These are phyloP conservation scores for Chrysoporthe puriensis DNA, from an alignment of 2,329 filamentous ascomycete genomes.

Conservation along the genomic window DNA sequence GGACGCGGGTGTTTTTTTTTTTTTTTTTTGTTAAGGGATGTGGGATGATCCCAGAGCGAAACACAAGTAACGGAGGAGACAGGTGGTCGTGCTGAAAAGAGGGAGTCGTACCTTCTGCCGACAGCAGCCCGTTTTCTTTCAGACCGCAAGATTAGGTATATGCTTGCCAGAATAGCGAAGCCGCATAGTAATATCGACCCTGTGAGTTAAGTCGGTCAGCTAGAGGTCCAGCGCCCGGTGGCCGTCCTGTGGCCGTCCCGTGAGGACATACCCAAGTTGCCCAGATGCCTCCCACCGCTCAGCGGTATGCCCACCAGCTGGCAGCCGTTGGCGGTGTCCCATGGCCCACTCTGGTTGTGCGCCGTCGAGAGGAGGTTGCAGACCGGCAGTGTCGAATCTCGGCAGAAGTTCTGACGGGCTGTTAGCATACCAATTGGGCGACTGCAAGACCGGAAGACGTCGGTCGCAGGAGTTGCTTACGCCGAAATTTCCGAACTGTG, in stretches of 20 bases:
- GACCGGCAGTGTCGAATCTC: constrained; percentile 79
- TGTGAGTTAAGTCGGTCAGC: constrained; percentile 41
- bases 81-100: background rate
- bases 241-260: background rate
- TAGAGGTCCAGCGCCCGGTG: background rate
- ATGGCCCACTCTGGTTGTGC: constrained; percentile 61
- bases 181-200: constrained; percentile 77
- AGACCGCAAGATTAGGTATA: constrained; percentile 75
- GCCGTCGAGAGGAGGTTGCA: constrained; percentile 75
- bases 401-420: constrained; percentile 71
- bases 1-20: background rate
- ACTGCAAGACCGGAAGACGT: constrained; percentile 24
- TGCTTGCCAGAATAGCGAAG: constrained; percentile 71
- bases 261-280: constrained; percentile 73
- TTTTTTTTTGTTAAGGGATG: too few species aligned
- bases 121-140: constrained; percentile 93
- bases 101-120: constrained; percentile 73
- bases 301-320: constrained; percentile 75
- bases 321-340: constrained; percentile 64
- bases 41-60: background rate
- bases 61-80: background rate
- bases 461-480: constrained; percentile 42
- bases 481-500: constrained; percentile 64
- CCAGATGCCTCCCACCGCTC: constrained; percentile 66
- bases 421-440: constrained; percentile 33